Evolutionary conservation across 768 basidiomycete genomes (phyloP).

Genomic region (Phaeotremella skinneri): DNA sequence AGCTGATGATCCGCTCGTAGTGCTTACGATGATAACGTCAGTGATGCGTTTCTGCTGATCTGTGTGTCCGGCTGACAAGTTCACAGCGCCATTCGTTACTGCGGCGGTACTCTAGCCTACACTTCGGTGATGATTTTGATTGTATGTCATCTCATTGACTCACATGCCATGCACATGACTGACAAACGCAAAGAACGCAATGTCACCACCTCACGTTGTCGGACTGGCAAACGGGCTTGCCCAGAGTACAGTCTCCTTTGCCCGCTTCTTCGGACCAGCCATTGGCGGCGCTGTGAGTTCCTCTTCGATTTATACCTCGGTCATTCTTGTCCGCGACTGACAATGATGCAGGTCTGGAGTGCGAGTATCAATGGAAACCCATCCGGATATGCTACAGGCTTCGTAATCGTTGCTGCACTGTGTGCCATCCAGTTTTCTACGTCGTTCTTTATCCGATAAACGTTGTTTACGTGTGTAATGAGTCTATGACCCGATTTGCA

Average conservation of each 20-base stretch:
- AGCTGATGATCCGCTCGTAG: slow-evolving; percentile 51
- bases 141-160: slow-evolving; percentile 17
- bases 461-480: slow-evolving; percentile 16
- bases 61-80: slow-evolving; percentile 11
- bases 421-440: slow-evolving; percentile 37
- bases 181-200: slow-evolving; percentile 49
- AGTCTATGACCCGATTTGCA: no score
- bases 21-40: slow-evolving; percentile 76
- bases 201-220: slow-evolving; percentile 85
- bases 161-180: slow-evolving; percentile 8
- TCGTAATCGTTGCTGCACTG: slow-evolving; percentile 38
- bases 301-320: not conserved
- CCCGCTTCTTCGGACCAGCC: slow-evolving; percentile 79
- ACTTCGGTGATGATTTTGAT: slow-evolving; percentile 85
- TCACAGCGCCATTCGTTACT: slow-evolving; percentile 68
- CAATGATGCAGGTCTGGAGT: slow-evolving; percentile 38
- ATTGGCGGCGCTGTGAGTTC: slow-evolving; percentile 35
- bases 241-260: slow-evolving; percentile 90
- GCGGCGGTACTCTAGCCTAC: slow-evolving; percentile 83
- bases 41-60: slow-evolving; percentile 44
- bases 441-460: slow-evolving; percentile 33
- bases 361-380: slow-evolving; percentile 48
- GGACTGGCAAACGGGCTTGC: slow-evolving; percentile 93
- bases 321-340: not conserved
- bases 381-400: slow-evolving; percentile 40